Evolutionary conservation across 768 basidiomycete genomes (phyloP).

Genomic region (Wakefieldia striispora): DNA sequence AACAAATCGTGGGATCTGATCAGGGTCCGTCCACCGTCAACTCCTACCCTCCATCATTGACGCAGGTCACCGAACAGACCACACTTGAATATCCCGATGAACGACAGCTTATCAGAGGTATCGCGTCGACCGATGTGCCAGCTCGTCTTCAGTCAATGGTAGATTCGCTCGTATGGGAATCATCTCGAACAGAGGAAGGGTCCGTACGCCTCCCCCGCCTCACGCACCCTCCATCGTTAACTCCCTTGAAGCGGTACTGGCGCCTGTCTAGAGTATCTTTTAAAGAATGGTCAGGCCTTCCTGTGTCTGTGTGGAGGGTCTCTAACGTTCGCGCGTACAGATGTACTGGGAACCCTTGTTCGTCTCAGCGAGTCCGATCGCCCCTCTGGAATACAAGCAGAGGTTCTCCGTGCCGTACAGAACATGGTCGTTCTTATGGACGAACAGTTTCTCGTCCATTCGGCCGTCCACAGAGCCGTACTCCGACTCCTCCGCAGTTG

Average conservation of each 20-base stretch:
- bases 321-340: slow-evolving; percentile 35
- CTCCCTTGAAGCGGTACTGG: slow-evolving; percentile 67
- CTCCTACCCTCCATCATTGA: background rate
- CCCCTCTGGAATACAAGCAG: slow-evolving; percentile 87
- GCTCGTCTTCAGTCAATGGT: slow-evolving; percentile 74
- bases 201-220: slow-evolving; percentile 39
- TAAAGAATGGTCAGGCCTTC: slow-evolving; percentile 70
- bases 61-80: slow-evolving; percentile 45
- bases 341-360: slow-evolving; percentile 82
- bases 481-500: slow-evolving; percentile 81
- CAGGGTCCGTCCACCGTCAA: slow-evolving; percentile 47
- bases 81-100: slow-evolving; percentile 89
- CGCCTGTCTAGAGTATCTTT: slow-evolving; percentile 83
- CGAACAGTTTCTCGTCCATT: slow-evolving; percentile 91
- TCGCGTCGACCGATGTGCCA: slow-evolving; percentile 79
- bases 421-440: slow-evolving; percentile 91
- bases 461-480: slow-evolving; percentile 85
- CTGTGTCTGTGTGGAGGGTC: background rate
- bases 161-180: slow-evolving; percentile 83
- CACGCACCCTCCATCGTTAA: slow-evolving; percentile 5
- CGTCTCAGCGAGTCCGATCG: slow-evolving; percentile 81
- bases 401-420: slow-evolving; percentile 82
- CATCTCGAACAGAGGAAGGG: slow-evolving; percentile 84
- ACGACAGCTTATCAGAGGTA: slow-evolving; percentile 79
- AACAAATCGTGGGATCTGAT: slow-evolving; percentile 71